These are phyloP conservation scores for Paecilomyces sp. DNA, from an alignment of 2,329 filamentous ascomycete species.

Conservation along the genomic window DNA sequence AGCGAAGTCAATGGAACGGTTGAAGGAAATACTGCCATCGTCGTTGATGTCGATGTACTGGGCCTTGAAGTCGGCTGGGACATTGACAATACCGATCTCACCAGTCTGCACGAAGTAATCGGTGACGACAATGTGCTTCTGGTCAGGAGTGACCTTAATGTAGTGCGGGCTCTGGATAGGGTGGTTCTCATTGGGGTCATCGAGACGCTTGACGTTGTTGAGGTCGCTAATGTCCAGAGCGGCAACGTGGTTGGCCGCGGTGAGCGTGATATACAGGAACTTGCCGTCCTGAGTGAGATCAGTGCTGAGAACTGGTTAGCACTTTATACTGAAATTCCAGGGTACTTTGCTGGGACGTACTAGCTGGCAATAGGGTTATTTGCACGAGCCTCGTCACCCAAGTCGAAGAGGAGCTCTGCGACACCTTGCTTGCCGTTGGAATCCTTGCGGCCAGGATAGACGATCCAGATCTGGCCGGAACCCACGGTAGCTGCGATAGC, in stretches of 20 bases:
- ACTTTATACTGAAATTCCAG: not conserved
- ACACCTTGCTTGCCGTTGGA: constrained; percentile 50
- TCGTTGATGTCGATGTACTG: constrained; percentile 54
- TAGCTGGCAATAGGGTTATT: constrained; percentile 50
- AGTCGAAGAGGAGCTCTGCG: constrained; percentile 52
- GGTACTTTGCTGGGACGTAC: constrained; percentile 16
- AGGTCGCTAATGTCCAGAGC: constrained; percentile 56
- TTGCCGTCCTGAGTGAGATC: constrained; percentile 54
- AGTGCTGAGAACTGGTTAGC: constrained; percentile 29
- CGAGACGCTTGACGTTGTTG: constrained; percentile 53
- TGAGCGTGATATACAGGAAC: constrained; percentile 54
- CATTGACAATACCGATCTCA: constrained; percentile 55
- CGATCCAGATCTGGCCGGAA: constrained; percentile 57
- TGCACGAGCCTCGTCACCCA: constrained; percentile 48
- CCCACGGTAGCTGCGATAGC: constrained; percentile 55
- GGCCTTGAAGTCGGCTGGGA: constrained; percentile 55
- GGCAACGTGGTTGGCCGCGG: constrained; percentile 55
- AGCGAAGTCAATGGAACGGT: constrained; percentile 53
- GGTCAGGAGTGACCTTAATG: constrained; percentile 57
- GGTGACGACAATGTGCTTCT: constrained; percentile 58
- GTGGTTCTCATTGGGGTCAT: constrained; percentile 52
- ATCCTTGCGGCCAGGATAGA: constrained; percentile 55
- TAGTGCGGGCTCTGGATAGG: constrained; percentile 57
- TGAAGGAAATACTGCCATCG: constrained; percentile 52
- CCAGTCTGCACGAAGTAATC: constrained; percentile 61